Conservation (phyloP, 2,329 filamentous ascomycete species). For the Cryphonectria japonica region DNA sequence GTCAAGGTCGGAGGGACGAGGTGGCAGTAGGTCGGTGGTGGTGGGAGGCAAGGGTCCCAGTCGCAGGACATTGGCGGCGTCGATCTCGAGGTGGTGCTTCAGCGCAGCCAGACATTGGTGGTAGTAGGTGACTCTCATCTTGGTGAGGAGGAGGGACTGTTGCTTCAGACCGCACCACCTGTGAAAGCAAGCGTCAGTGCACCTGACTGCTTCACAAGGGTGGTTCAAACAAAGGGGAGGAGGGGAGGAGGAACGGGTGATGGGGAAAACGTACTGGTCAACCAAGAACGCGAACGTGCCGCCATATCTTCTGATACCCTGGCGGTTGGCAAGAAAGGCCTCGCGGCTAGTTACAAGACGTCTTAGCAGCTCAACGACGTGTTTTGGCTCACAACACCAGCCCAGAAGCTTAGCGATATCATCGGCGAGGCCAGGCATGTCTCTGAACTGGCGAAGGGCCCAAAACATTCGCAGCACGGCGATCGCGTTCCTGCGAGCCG, state of each 20-base stretch:
- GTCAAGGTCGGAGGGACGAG: background rate
- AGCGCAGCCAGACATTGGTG: background rate
- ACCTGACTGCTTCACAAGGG: background rate
- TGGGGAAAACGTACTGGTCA: background rate
- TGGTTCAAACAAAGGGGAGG: no score
- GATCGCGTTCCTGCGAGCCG: background rate
- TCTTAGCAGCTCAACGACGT: background rate
- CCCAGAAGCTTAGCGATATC: background rate
- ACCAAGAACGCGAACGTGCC: background rate
- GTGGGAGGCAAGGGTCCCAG: background rate
- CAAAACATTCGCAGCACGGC: background rate
- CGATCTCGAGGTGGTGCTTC: background rate
- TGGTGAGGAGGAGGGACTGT: background rate
- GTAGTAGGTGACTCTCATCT: background rate
- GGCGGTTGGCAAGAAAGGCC: background rate
- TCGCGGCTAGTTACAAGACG: background rate
- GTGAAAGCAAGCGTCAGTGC: background rate
- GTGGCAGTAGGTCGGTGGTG: background rate
- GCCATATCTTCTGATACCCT: background rate
- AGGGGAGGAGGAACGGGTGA: no score
- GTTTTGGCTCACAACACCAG: background rate
- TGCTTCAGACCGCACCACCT: background rate
- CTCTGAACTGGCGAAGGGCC: background rate
- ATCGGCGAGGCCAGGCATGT: background rate
- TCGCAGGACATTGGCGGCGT: background rate